A percentile compares a stretch with the other conserved stretches of the same genome.
These are phyloP conservation scores for Didymella pomorum DNA, from an alignment of 2,329 filamentous ascomycete genomes.

Conservation along the genomic window DNA sequence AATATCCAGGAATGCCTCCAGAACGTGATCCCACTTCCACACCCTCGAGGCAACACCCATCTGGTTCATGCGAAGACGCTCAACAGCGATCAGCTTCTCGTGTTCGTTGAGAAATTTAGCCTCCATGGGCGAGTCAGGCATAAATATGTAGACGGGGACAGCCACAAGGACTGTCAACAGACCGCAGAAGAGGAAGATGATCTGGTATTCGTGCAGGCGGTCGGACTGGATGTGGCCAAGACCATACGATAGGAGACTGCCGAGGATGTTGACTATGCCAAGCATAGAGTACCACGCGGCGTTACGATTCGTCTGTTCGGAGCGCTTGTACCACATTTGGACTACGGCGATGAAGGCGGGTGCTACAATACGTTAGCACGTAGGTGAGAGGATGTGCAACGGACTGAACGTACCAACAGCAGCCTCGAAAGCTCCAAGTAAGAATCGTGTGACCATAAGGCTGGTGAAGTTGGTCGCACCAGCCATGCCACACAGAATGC, in stretches of 20 bases:
- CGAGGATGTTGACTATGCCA: constrained; percentile 64
- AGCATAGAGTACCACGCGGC: constrained; percentile 70
- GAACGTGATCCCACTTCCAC: constrained; percentile 63
- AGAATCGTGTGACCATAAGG: constrained; percentile 67
- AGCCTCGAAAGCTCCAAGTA: constrained; percentile 74
- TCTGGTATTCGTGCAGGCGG: constrained; percentile 49
- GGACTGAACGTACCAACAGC: constrained; percentile 51
- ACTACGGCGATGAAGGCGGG: constrained; percentile 46
- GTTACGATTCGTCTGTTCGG: constrained; percentile 66
- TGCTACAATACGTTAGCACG: constrained; percentile 26
- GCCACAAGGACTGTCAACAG: constrained; percentile 62
- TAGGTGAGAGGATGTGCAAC: neutral
- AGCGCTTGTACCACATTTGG: constrained; percentile 67
- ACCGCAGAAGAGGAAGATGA: constrained; percentile 50
- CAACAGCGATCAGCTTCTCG: constrained; percentile 66
- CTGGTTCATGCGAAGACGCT: constrained; percentile 58
- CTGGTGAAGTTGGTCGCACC: constrained; percentile 67
- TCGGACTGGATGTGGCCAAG: constrained; percentile 64
- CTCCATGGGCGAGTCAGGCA: constrained; percentile 71
- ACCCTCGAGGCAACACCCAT: constrained; percentile 53
- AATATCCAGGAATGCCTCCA: constrained; percentile 63
- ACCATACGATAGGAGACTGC: constrained; percentile 65
- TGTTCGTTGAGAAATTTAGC: constrained; percentile 64
- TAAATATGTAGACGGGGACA: constrained; percentile 59
- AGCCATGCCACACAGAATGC: constrained; percentile 68